phyloP scores from a whole-genome alignment of 495 filamentous ascomycete genomes.

The Tuber melanosporum region DNA sequence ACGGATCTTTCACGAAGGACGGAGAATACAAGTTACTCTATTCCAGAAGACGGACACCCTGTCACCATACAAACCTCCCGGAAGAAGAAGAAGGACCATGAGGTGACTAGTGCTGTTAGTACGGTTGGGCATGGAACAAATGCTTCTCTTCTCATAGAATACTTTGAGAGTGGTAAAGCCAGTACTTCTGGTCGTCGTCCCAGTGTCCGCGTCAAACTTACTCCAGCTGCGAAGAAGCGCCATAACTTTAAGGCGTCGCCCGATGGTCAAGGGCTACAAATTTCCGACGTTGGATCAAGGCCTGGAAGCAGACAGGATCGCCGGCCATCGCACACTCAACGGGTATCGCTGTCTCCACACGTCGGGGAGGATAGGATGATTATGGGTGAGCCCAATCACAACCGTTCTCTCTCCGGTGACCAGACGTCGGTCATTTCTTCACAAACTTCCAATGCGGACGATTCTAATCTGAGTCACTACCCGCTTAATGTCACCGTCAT shows the following conservation, averaged over 20 bases:
- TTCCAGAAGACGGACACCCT: constrained; percentile 92
- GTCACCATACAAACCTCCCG: constrained; percentile 75
- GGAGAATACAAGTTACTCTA: constrained; percentile 76
- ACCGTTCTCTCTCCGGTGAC: constrained; percentile 38
- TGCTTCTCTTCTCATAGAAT: constrained; percentile 93
- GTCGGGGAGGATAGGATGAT: constrained; percentile 38
- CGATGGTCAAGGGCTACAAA: constrained; percentile 33
- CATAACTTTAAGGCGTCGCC: constrained; percentile 38
- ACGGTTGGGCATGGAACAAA: constrained; percentile 31
- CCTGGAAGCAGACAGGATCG: constrained; percentile 19
- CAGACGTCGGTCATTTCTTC: constrained; percentile 36
- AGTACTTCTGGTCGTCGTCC: constrained; percentile 57
- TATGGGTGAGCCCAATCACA: constrained; percentile 32
- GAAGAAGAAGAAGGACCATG: constrained; percentile 54
- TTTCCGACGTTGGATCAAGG: constrained; percentile 32
- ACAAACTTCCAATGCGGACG: constrained; percentile 32
- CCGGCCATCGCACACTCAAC: constrained; percentile 37
- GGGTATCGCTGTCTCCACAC: constrained; percentile 38
- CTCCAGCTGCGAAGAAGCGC: constrained; percentile 55
- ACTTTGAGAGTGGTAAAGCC: constrained; percentile 83
- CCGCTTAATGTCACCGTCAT: constrained; percentile 39
- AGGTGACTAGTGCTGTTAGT: constrained; percentile 28
- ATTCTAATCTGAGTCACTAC: constrained; percentile 19
- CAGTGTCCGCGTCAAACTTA: constrained; percentile 91
- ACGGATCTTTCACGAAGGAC: constrained; percentile 49